A percentile compares a stretch with the other conserved stretches of the same genome.
Conservation (phyloP, 2,329 filamentous ascomycete species). For the Diaporthe vaccinii region DNA sequence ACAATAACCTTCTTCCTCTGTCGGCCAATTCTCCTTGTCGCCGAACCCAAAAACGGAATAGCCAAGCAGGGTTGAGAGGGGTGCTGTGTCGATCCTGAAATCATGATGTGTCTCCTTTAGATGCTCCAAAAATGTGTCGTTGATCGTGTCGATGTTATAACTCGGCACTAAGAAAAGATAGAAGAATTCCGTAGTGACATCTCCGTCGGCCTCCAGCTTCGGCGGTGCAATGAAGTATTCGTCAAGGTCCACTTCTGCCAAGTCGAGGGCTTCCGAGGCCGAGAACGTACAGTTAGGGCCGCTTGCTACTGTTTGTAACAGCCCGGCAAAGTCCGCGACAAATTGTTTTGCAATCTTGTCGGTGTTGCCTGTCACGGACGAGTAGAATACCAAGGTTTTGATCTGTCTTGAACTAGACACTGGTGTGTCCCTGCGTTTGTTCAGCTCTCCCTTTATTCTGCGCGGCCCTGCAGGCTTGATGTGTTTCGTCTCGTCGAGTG, state of each 20-base stretch:
- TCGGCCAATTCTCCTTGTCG: constrained; percentile 92
- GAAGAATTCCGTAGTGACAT: constrained; percentile 71
- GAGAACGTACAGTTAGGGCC: constrained; percentile 57
- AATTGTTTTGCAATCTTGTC: constrained; percentile 79
- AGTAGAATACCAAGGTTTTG: constrained; percentile 88
- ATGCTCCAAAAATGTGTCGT: constrained; percentile 89
- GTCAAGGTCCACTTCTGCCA: constrained; percentile 91
- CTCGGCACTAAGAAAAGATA: constrained; percentile 90
- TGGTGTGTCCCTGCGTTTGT: constrained; percentile 53
- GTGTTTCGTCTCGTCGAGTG: constrained; percentile 47
- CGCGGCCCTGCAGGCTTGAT: constrained; percentile 58
- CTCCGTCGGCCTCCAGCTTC: constrained; percentile 63
- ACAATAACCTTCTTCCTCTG: constrained; percentile 91
- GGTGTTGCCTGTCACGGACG: constrained; percentile 87
- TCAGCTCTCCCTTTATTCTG: constrained; percentile 58
- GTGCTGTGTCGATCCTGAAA: constrained; percentile 93
- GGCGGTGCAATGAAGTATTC: constrained; percentile 89
- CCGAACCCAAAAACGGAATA: constrained; percentile 97
- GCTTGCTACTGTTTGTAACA: constrained; percentile 64
- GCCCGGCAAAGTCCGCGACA: constrained; percentile 64
- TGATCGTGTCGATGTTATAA: constrained; percentile 95
- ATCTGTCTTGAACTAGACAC: constrained; percentile 58
- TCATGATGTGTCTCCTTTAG: constrained; percentile 95
- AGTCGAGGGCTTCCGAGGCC: constrained; percentile 77
- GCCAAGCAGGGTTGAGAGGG: constrained; percentile 81